Evolutionary conservation across 345 rosid species (phyloP), one percentile per base, ranked within the genome.

Genomic region (Eucalyptus marginata): DNA sequence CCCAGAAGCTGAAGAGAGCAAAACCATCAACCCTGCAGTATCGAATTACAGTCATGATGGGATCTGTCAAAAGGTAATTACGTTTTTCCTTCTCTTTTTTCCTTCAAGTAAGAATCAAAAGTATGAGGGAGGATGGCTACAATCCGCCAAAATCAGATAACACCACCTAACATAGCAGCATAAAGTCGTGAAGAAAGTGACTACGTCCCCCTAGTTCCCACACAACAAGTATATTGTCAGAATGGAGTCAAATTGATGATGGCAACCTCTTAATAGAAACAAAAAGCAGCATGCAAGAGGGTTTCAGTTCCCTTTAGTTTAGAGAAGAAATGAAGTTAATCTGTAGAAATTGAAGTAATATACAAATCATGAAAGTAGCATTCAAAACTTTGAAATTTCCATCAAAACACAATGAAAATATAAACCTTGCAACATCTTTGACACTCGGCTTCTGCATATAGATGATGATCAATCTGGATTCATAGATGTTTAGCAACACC

Each of bases 1-100:
- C 85, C 95, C 97, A 86, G 95, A 95, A 89, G 94, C 90, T 88
- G 98, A 96, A 92, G 98, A 96, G 90, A 96, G 90, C 91, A 96
- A 91, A 89, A 92, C 96, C 87, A 89, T 88, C 92, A 94, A 90
- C 90, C 99, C 99, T 97, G 96, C 94, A 93, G 85, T 86, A 43
- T 68, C 27, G 43, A 86, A 90, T 24, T 87, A 44, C 47, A 50
- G 12, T 36, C 43, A 66, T 3, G 44, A 83, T 71, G 86, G 40
- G 88, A 80, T 58, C 22, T 58, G 29, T 76, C 83, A 20, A 76
- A 76, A 76, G 83, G 83, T 76, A 76, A 76, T 76, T 40, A 20
- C 29, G 7, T 40, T 76, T 76, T 43, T 10, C 14, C 15, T 76
- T 36, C 47, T 76, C 83, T 36, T 43, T 71, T 76, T 76, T 36